Base-by-base conservation (phyloP, 371 early-diverging fungal genomes). In the Circinella umbellata region DNA sequence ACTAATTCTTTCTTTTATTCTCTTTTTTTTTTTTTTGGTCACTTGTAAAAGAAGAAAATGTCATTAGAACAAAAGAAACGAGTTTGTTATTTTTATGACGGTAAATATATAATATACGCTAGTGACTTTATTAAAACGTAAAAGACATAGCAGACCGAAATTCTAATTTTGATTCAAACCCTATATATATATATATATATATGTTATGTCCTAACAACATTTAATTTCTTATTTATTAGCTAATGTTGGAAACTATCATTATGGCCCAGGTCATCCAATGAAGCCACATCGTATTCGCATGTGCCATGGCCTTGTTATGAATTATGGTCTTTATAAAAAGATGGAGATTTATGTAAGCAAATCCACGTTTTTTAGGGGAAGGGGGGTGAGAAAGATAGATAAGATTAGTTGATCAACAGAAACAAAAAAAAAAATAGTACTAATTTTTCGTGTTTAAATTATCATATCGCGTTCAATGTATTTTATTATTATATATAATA, bases 261-360 rank as follows among this genome's bases (percentile, higher is more conserved):
- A 91, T 73, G 90, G 90, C 14, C 82, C 85, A 59, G 89, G 89
- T 13, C 97, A 96, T 75, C 97, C 97, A n/a, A 99, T 99, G 99
- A 97, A 98, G 73, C 99, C 99, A 38, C 93, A 95, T 71, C 87
- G 99, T 64, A 92, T 98, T 66, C 89, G 93, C 74, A 91, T 99
- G 86, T 94, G 97, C 46, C 96, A 99, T 80, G 93, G 93, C 66
- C 83, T 99, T 47, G 91, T 99, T 7, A 81, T 94, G 70, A 92
- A 92, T 18, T 98, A 96, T 82, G 93, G 91, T 15, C 84, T 99
- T 18, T 92, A 95, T 75, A 93, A 94, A 75, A 85, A 96, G 63
- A 92, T 99, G 95, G 85, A 84, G 60, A 79, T 84, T 63, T 82
- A 79, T 64, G 85, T 82, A 76, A 73, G 65, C 62, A n/a, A 15